Percentiles rank a stretch among this genome's conserved stretches.
Evolutionary conservation across 208 protist genomes (phyloP).

Genomic region (Angomonas deanei): DNA sequence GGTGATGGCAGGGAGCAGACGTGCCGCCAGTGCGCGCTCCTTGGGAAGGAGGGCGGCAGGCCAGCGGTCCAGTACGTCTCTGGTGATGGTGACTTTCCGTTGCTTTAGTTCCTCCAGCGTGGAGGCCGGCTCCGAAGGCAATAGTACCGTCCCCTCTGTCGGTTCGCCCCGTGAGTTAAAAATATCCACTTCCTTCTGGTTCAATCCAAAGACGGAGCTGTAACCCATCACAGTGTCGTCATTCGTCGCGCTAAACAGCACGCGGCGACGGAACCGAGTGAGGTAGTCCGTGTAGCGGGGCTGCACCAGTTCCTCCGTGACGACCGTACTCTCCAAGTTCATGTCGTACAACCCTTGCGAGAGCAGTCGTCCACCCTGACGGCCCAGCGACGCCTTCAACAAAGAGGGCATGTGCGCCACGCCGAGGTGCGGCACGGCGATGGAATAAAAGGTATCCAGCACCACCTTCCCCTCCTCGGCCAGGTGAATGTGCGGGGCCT

Average conservation of each 20-base stretch:
- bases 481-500: background rate
- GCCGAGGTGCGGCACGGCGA: conserved; percentile 50
- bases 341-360: conserved; percentile 35
- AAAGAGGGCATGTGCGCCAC: conserved; percentile 33
- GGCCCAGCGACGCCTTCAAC: conserved; percentile 22
- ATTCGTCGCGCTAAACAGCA: conserved; percentile 27
- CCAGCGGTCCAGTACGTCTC: conserved; percentile 16
- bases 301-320: conserved; percentile 15
- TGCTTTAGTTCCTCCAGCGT: background rate
- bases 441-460: conserved; percentile 44
- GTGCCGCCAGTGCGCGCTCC: conserved; percentile 25
- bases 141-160: background rate
- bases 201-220: conserved; percentile 34
- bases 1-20: conserved; percentile 16
- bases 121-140: background rate
- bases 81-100: background rate
- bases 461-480: background rate
- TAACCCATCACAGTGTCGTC: conserved; percentile 34
- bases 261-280: conserved; percentile 21
- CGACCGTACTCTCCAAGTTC: conserved; percentile 19
- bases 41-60: conserved; percentile 20
- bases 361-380: conserved; percentile 15
- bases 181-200: background rate
- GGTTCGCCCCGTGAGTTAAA: background rate
- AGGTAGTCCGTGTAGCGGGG: conserved; percentile 20